Percentiles rank a stretch among this genome's conserved stretches.
phyloP scores from a whole-genome alignment of 805 yeast genomes.

The Wickerhamomyces mucosus region DNA sequence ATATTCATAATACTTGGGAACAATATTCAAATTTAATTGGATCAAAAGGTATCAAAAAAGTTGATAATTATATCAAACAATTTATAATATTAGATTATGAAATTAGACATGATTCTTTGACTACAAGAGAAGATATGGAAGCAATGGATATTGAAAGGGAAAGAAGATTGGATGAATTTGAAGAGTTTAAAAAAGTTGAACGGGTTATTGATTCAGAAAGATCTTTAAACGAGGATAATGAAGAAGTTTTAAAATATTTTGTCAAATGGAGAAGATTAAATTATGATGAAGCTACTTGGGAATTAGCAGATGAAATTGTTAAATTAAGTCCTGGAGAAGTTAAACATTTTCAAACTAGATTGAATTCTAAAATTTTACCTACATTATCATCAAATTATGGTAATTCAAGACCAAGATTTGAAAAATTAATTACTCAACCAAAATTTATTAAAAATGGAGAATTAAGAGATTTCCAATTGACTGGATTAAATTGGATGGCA shows the following conservation, averaged over 20 bases:
- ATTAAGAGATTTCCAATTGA: conserved; percentile 92
- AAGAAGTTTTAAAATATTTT: conserved; percentile 63
- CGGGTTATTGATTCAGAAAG: conserved; percentile 85
- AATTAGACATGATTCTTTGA: conserved; percentile 66
- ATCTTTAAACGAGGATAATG: conserved; percentile 37
- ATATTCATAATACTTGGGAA: conserved; percentile 95
- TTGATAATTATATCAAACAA: conserved; percentile 85
- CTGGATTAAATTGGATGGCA: conserved; percentile 99
- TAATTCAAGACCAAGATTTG: conserved; percentile 72
- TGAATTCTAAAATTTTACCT: conserved; percentile 79
- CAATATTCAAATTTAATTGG: conserved; percentile 36
- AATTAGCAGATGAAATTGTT: conserved; percentile 81
- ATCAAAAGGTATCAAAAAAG: conserved; percentile 68
- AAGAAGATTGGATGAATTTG: conserved; percentile 71
- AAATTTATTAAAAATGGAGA: conserved; percentile 83
- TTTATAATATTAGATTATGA: conserved; percentile 65
- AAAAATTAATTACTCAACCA: conserved; percentile 81
- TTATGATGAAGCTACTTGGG: conserved; percentile 97
- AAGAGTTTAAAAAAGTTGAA: conserved; percentile 80
- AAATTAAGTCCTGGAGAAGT: conserved; percentile 78
- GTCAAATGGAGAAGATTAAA: conserved; percentile 92
- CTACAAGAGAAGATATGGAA: conserved; percentile 88
- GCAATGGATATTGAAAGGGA: conserved; percentile 89
- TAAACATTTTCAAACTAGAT: conserved; percentile 68
- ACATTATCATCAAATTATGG: conserved; percentile 72